A percentile compares a stretch with the other conserved stretches of the same genome.
phyloP scores from a whole-genome alignment of 129 eudicot genomes.

The sunflower (Helianthus annuus) region DNA sequence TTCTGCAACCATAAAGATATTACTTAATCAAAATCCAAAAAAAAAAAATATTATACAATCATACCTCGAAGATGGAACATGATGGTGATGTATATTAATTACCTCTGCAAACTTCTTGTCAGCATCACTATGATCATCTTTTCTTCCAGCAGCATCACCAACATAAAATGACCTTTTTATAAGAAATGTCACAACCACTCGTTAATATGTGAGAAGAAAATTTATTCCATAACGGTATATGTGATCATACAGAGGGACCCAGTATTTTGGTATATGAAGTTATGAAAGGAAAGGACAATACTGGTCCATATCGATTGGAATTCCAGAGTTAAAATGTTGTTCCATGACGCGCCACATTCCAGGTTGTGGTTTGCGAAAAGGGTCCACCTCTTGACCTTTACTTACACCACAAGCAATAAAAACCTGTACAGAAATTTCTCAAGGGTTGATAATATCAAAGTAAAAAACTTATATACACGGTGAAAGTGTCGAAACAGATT shows the following conservation, averaged over 20 bases:
- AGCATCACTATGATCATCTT: slow-evolving; percentile 83
- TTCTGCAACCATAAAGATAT: no score
- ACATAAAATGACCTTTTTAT: slow-evolving; percentile 82
- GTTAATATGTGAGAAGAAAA: slow-evolving; percentile 5
- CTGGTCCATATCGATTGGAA: slow-evolving; percentile 74
- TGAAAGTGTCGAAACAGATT: neutral
- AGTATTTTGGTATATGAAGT: neutral
- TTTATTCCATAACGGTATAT: neutral
- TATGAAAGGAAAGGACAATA: slow-evolving; percentile 28
- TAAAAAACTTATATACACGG: no score
- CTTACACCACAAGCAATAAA: slow-evolving; percentile 88
- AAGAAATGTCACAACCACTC: neutral
- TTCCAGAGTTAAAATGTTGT: slow-evolving; percentile 85
- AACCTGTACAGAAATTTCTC: slow-evolving; percentile 46
- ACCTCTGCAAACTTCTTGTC: slow-evolving; percentile 93
- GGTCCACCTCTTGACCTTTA: slow-evolving; percentile 61
- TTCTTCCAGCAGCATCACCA: slow-evolving; percentile 99
- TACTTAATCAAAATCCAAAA: no score
- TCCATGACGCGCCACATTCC: slow-evolving; percentile 97
- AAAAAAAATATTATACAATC: no score
- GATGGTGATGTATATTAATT: neutral
- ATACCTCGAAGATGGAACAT: neutral
- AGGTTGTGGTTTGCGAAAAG: slow-evolving; percentile 86
- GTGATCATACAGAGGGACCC: neutral
- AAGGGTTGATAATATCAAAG: neutral